These are phyloP conservation scores for Malassezia caprae DNA, from an alignment of 1,284 basidiomycete species.

Conservation along the genomic window DNA sequence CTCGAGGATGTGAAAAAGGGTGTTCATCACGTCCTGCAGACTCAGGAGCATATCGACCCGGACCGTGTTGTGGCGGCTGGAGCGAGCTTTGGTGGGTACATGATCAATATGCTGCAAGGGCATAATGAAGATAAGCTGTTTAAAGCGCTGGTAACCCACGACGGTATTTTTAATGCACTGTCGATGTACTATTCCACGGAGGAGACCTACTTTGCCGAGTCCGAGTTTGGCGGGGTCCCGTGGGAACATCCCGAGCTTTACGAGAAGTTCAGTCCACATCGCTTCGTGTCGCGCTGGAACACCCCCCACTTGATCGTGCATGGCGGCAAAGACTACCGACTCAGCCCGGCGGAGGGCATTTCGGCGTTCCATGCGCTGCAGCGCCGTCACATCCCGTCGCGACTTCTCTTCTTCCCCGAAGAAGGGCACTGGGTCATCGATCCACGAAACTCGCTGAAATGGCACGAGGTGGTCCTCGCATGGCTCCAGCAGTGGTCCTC, in stretches of 20 bases:
- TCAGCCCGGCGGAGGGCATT: constrained; percentile 21
- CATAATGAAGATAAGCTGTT: constrained; percentile 36
- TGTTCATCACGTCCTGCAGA: constrained; percentile 21
- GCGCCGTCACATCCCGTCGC: constrained; percentile 25
- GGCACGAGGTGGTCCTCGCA: constrained; percentile 31
- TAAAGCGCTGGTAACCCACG: constrained; percentile 34
- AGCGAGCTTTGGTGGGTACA: constrained; percentile 28
- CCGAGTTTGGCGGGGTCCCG: constrained; percentile 27
- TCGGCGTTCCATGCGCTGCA: constrained; percentile 31
- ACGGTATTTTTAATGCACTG: constrained; percentile 28
- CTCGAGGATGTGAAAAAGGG: constrained; percentile 24
- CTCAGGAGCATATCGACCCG: constrained; percentile 14
- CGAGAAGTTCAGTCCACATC: constrained; percentile 20
- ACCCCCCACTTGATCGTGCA: constrained; percentile 35
- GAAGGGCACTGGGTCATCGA: constrained; percentile 34
- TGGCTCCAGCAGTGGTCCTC: constrained; percentile 26
- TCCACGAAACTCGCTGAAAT: constrained; percentile 23
- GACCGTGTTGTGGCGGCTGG: constrained; percentile 30
- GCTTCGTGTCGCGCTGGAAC: constrained; percentile 23
- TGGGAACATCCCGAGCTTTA: constrained; percentile 18
- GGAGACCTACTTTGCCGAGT: constrained; percentile 38
- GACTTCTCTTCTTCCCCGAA: constrained; percentile 30
- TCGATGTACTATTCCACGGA: constrained; percentile 24
- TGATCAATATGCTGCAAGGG: constrained; percentile 37
- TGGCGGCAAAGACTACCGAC: constrained; percentile 29